Conservation (phyloP, 2,329 filamentous ascomycete genomes). For the Diatrype stigma region DNA sequence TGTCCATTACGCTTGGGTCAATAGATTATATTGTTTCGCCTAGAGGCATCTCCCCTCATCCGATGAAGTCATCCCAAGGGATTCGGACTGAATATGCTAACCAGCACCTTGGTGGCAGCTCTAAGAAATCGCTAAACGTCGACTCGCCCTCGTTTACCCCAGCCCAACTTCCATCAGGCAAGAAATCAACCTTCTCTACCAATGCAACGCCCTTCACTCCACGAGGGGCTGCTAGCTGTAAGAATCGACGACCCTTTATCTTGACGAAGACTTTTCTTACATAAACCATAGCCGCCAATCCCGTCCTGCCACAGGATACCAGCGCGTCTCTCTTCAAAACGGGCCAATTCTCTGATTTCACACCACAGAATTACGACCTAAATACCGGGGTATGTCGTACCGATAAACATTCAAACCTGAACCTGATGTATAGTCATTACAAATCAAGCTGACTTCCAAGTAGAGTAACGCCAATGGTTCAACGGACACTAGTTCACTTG, state of each 20-base stretch:
- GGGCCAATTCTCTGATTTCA: constrained; percentile 55
- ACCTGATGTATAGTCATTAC: neutral
- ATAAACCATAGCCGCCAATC: constrained; percentile 28
- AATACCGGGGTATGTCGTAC: constrained; percentile 44
- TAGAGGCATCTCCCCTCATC: neutral
- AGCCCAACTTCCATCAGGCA: constrained; percentile 45
- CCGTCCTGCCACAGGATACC: constrained; percentile 37
- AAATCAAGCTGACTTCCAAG: constrained; percentile 11
- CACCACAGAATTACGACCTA: constrained; percentile 51
- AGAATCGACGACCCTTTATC: constrained; percentile 1
- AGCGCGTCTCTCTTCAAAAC: constrained; percentile 51
- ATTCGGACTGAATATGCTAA: constrained; percentile 18
- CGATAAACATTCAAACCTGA: neutral
- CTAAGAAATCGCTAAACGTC: constrained; percentile 82
- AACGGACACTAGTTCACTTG: constrained; percentile 27
- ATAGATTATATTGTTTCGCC: neutral
- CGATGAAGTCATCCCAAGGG: neutral
- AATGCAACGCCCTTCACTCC: constrained; percentile 84
- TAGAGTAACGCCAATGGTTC: constrained; percentile 24
- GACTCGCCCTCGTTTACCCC: constrained; percentile 96
- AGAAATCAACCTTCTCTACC: constrained; percentile 79
- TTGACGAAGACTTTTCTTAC: constrained; percentile 2
- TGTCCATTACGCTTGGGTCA: too few species aligned
- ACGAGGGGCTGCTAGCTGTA: constrained; percentile 42
- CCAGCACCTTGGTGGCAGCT: constrained; percentile 28